phyloP scores from a whole-genome alignment of 768 basidiomycete species.

The Lactifluus volemus region DNA sequence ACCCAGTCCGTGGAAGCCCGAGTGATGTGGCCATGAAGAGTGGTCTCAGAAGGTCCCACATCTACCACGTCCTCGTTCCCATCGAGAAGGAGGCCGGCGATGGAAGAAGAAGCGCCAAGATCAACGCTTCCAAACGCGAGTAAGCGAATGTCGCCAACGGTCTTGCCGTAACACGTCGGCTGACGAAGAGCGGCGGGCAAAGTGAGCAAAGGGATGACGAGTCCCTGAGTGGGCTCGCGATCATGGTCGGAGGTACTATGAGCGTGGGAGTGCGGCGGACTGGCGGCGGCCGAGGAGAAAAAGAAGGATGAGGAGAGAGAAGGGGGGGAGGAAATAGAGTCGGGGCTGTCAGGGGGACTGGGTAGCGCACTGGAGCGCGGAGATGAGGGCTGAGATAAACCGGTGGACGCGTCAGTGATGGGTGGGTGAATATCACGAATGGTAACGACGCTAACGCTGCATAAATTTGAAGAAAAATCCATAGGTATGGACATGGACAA shows the following conservation, averaged over 20 bases:
- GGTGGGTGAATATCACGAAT: conserved; percentile 9
- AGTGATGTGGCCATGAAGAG: conserved; percentile 32
- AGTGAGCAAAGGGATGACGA: conserved; percentile 62
- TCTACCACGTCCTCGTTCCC: conserved; percentile 66
- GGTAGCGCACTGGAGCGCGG: conserved; percentile 39
- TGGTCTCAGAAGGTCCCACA: conserved; percentile 47
- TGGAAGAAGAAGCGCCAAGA: conserved; percentile 37
- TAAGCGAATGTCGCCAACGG: conserved; percentile 51
- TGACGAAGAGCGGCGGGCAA: conserved; percentile 53
- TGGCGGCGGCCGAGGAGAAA: conserved; percentile 65
- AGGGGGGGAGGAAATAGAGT: conserved; percentile 60
- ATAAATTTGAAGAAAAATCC: conserved; percentile 9
- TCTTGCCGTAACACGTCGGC: conserved; percentile 62
- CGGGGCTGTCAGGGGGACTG: conserved; percentile 55
- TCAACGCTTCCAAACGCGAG: conserved; percentile 44
- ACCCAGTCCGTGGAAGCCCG: conserved; percentile 66
- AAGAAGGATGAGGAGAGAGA: conserved; percentile 70
- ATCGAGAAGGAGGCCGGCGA: conserved; percentile 43
- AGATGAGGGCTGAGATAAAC: conserved; percentile 36
- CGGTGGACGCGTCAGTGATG: conserved; percentile 8
- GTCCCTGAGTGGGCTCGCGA: conserved; percentile 35
- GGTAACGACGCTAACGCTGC: conserved; percentile 14
- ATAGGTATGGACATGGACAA: neutral
- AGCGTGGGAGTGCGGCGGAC: conserved; percentile 46
- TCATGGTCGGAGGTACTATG: conserved; percentile 29